Conservation (phyloP, 495 filamentous ascomycete genomes). For the Penicillium cinerascens region DNA sequence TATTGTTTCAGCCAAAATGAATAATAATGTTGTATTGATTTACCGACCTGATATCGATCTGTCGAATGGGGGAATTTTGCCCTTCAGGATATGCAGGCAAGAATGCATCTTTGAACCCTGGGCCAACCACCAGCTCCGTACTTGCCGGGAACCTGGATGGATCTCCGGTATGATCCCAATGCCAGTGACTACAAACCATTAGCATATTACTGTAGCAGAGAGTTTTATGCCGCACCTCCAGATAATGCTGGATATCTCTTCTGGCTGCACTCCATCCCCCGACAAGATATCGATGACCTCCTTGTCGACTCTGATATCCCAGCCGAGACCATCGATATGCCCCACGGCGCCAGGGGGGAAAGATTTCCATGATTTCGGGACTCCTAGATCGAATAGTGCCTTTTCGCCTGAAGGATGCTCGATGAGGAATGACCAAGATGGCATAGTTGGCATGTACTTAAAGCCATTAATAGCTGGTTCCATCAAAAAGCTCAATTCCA, state of each 20-base stretch:
- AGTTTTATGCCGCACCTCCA: conserved; percentile 36
- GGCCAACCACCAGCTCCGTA: conserved; percentile 54
- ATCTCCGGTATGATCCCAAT: conserved; percentile 55
- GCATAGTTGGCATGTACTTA: conserved; percentile 31
- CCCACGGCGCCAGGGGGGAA: conserved; percentile 33
- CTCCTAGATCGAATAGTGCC: conserved; percentile 58
- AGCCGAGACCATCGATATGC: conserved; percentile 16
- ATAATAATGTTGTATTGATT: neutral
- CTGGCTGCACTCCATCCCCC: conserved; percentile 40
- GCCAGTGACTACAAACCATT: neutral
- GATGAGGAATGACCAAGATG: conserved; percentile 54
- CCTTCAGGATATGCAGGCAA: conserved; percentile 52
- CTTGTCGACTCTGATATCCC: conserved; percentile 38
- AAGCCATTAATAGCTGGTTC: conserved; percentile 41
- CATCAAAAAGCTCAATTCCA: conserved; percentile 32
- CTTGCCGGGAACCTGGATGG: conserved; percentile 45
- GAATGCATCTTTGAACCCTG: conserved; percentile 46
- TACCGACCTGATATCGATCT: neutral
- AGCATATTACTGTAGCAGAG: neutral
- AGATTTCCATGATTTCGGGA: conserved; percentile 49
- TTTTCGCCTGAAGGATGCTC: conserved; percentile 44
- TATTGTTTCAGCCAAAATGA: neutral
- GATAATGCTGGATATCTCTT: conserved; percentile 53
- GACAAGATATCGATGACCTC: conserved; percentile 49
- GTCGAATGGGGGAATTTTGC: conserved; percentile 26